These are phyloP conservation scores for Cucumis sativus DNA, from an alignment of 306 rosid genomes.

Conservation along the genomic window DNA sequence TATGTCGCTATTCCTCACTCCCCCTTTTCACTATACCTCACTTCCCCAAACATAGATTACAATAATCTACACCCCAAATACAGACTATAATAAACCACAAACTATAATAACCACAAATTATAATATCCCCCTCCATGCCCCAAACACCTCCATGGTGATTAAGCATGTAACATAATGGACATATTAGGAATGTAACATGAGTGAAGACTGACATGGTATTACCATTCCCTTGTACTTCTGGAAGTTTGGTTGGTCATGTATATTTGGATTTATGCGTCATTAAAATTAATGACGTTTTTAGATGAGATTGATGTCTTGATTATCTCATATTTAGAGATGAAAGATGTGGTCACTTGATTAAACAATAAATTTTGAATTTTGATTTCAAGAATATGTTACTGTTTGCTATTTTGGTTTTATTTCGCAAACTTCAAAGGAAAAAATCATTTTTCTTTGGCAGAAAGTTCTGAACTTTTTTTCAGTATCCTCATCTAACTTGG, in stretches of 20 bases:
- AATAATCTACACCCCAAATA: too few relatives aligned
- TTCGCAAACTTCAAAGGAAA: neutral
- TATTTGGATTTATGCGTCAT: neutral
- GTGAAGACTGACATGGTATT: neutral
- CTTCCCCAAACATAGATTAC: too few relatives aligned
- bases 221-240: neutral
- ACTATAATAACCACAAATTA: too few relatives aligned
- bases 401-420: neutral
- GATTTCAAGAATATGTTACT: neutral
- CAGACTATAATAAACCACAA: too few relatives aligned
- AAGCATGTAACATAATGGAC: neutral
- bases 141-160: neutral
- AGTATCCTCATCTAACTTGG: constrained; percentile 1
- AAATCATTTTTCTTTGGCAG: neutral
- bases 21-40: too few relatives aligned
- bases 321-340: neutral
- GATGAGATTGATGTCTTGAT: neutral
- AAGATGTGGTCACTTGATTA: neutral
- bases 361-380: neutral
- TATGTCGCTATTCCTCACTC: too few relatives aligned
- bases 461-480: neutral
- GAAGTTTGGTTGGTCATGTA: neutral
- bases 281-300: neutral
- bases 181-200: neutral
- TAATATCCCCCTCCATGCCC: too few relatives aligned